phyloP scores from a whole-genome alignment of 2,329 filamentous ascomycete genomes.

The Clonostachys rhizophaga region DNA sequence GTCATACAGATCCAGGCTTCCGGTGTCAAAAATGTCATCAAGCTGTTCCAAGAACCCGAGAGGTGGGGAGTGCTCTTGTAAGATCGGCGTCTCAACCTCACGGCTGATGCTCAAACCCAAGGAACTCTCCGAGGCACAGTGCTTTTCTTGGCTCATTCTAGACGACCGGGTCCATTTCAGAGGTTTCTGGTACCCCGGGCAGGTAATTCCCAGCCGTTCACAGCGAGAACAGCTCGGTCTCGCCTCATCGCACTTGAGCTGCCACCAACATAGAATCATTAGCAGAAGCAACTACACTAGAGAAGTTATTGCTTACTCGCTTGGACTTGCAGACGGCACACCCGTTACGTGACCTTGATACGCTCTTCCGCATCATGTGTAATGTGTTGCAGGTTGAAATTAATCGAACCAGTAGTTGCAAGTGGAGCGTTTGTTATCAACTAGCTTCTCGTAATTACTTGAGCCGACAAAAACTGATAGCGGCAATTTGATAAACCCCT shows the following conservation, averaged over 20 bases:
- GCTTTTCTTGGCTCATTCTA: background rate
- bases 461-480: no score
- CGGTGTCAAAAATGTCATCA: background rate
- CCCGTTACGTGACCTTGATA: conserved; percentile 6
- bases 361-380: no score
- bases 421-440: no score
- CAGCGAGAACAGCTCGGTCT: conserved; percentile 3
- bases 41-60: conserved; percentile 1
- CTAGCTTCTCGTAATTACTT: no score
- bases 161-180: conserved; percentile 3
- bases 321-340: background rate
- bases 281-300: background rate
- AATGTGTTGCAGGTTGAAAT: no score
- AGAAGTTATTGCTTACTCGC: background rate
- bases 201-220: conserved; percentile 1
- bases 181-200: conserved; percentile 2
- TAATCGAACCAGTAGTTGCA: no score
- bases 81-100: no score
- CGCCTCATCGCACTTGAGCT: conserved; percentile 4
- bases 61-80: background rate
- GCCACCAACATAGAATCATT: background rate
- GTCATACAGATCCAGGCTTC: no score
- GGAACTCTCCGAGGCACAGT: no score
- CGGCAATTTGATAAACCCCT: no score
- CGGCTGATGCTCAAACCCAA: no score